Evolutionary conservation across 2,329 filamentous ascomycete genomes (phyloP), one percentile per base, ranked within the genome.

Genomic region (Acrocalymma vagum): DNA sequence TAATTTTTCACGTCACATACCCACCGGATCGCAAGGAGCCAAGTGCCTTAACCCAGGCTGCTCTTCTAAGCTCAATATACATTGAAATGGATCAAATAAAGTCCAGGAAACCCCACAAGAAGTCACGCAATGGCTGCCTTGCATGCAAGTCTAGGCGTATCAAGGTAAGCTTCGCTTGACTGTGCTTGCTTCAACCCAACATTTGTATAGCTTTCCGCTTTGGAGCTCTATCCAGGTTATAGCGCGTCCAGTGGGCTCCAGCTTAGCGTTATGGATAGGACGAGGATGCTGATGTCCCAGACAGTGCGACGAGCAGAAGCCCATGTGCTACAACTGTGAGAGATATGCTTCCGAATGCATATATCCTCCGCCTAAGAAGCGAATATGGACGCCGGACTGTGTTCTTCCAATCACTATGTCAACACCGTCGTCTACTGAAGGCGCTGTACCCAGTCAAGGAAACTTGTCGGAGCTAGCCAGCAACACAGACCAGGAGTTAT

Each of bases 301-400:
- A 32, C 18, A 60, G 54, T 60, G 56, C 38, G 56, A 60, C 39
- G 56, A 60, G 28, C 38, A 38, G n/a, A 54, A 48, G 18, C 56
- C 56, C 9, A 26, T 15, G 8, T 60, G 56, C 30, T 18, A 42
- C 10, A 58, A 54, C 28, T 60, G 56, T 38, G 42, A 48, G 20
- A 58, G 51, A 15, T 55, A 58, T 38, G 41, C 42, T n/a, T 48
- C 48, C 17, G 41, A 27, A 26, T 60, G 56, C 45, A 50, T 56
- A 35, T 60, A 47, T 42, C 47, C 42, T 18, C 31, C 16, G 17
- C 31, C 37, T 21, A 54, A 45, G 35, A 50, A 25, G 17, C 29
- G 26, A 11, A 9, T 14, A 5, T 21, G 9, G n/a, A 21, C 24
- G 29, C 14, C 36, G 15, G 18, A 40, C 9, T 22, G 27, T 21